phyloP scores from a whole-genome alignment of 108 stramenopile species.

The Conticribra guillardii region DNA sequence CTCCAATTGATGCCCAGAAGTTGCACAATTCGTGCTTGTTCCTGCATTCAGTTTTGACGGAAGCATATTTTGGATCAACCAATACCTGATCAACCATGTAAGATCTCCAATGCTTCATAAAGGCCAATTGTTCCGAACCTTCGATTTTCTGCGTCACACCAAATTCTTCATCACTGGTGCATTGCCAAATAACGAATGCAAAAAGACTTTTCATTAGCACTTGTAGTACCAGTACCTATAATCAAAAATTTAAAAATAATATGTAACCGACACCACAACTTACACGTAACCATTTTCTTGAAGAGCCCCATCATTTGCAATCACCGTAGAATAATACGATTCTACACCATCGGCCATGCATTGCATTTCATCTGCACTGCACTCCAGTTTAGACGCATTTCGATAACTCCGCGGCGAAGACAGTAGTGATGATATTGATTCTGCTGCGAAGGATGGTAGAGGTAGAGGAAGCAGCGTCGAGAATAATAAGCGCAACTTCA shows the following conservation, averaged over 20 bases:
- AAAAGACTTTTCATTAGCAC: background rate
- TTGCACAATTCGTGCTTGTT: constrained; percentile 63
- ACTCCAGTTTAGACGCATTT: background rate
- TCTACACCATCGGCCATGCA: background rate
- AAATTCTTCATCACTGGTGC: constrained; percentile 22
- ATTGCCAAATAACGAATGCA: background rate
- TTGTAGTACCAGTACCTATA: background rate
- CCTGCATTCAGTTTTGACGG: constrained; percentile 51
- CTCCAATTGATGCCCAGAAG: constrained; percentile 72
- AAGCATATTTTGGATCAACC: constrained; percentile 19
- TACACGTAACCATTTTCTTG: background rate
- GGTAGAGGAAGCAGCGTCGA: too few relatives aligned
- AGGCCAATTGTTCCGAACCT: background rate
- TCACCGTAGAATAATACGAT: background rate
- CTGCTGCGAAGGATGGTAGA: background rate
- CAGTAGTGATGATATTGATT: background rate
- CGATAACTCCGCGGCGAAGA: background rate
- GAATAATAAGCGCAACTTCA: too few relatives aligned
- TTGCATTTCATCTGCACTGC: background rate
- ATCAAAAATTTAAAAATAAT: background rate
- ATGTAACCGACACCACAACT: background rate
- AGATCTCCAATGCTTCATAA: constrained; percentile 14
- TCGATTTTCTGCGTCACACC: constrained; percentile 17
- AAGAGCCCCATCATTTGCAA: too few relatives aligned
- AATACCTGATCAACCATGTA: constrained; percentile 23